phyloP scores from a whole-genome alignment of 306 rosid genomes.

The Citrullus mucosospermus region DNA sequence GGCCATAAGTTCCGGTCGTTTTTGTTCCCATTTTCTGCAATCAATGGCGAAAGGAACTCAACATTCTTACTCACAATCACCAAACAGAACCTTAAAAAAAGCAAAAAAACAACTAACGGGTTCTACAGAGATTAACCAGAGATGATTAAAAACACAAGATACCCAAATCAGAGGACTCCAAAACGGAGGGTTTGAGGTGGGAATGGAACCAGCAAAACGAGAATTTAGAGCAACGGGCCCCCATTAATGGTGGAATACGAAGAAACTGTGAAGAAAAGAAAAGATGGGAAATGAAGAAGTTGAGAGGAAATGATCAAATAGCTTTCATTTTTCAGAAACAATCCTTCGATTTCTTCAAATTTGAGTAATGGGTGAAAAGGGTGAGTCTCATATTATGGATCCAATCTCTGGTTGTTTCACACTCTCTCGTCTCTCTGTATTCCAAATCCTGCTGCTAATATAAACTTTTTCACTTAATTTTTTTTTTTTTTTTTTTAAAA shows the following conservation, averaged over 20 bases:
- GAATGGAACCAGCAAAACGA: conserved; percentile 75
- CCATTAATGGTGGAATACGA: conserved; percentile 31
- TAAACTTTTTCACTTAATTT: background rate
- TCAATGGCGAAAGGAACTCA: background rate
- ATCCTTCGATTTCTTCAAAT: background rate
- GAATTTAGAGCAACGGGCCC: conserved; percentile 89
- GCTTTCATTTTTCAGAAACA: background rate
- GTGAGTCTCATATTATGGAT: conserved; percentile 5
- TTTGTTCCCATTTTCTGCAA: conserved; percentile 71
- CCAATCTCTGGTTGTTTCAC: background rate
- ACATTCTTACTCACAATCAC: background rate
- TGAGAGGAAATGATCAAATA: background rate
- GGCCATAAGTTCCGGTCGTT: conserved; percentile 36
- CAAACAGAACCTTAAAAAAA: background rate
- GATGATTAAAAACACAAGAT: background rate
- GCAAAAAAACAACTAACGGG: background rate
- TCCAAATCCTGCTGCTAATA: background rate
- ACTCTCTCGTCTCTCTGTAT: conserved; percentile 3
- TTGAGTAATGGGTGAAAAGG: background rate
- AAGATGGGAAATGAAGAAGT: background rate
- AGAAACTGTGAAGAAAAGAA: background rate
- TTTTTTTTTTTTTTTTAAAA: background rate
- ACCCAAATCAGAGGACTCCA: conserved; percentile 79
- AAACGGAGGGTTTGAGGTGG: conserved; percentile 67
- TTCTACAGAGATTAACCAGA: background rate